phyloP scores from a whole-genome alignment of 768 basidiomycete species.

The Boletus rex-veris region DNA sequence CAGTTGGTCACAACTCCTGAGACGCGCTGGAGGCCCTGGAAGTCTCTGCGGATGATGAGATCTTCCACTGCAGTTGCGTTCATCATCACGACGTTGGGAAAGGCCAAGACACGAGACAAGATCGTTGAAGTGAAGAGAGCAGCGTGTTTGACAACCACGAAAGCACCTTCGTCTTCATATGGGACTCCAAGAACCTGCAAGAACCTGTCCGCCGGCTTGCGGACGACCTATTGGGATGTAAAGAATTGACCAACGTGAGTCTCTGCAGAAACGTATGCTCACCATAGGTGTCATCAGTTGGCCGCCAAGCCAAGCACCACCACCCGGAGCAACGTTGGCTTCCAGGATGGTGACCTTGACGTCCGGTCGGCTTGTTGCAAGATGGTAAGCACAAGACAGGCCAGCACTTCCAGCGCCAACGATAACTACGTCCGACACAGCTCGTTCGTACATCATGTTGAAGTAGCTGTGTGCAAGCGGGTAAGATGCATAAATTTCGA shows the following conservation, averaged over 20 bases:
- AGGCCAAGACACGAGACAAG: conserved; percentile 63
- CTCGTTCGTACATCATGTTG: conserved; percentile 67
- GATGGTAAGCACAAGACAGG: conserved; percentile 69
- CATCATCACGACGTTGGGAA: conserved; percentile 71
- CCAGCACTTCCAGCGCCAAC: conserved; percentile 72
- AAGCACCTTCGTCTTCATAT: conserved; percentile 74
- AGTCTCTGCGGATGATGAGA: conserved; percentile 61
- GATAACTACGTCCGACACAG: conserved; percentile 74
- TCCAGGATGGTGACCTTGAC: conserved; percentile 65
- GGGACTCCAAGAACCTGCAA: conserved; percentile 65
- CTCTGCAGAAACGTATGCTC: background rate
- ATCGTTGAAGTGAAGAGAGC: conserved; percentile 79
- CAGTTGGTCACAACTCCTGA: conserved; percentile 56
- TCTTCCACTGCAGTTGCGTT: conserved; percentile 83
- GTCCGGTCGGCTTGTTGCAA: conserved; percentile 65
- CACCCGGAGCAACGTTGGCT: conserved; percentile 76
- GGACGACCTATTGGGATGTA: conserved; percentile 50
- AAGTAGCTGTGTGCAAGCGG: conserved; percentile 52
- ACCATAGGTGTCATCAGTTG: conserved; percentile 82
- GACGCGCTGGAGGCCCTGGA: conserved; percentile 40
- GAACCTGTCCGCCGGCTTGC: conserved; percentile 75
- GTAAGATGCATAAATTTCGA: background rate
- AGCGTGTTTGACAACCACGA: conserved; percentile 79
- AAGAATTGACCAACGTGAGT: background rate
- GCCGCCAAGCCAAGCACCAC: conserved; percentile 76